Conservation (phyloP, 73 alveolate species). For the Tetrahymena thermophila region DNA sequence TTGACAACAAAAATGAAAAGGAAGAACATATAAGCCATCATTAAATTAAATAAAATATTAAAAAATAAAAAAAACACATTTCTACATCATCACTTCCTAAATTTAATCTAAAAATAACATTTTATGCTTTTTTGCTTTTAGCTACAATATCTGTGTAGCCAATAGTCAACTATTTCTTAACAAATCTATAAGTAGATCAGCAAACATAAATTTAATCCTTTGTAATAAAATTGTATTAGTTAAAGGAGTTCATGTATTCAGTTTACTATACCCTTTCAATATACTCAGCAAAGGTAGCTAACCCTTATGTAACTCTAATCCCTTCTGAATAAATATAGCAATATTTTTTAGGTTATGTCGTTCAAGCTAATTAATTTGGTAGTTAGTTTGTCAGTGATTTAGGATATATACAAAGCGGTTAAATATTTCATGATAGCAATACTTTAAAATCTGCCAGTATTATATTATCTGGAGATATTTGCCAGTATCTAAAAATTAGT, state of each 20-base stretch:
- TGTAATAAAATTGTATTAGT: not conserved
- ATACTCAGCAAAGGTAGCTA: not conserved
- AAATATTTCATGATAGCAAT: not conserved
- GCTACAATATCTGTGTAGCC: not conserved
- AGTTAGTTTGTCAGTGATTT: not conserved
- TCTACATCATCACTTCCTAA: not conserved
- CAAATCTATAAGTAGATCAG: not conserved
- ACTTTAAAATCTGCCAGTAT: not conserved
- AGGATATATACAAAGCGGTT: not conserved
- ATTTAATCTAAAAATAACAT: not conserved
- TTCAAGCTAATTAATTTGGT: not conserved
- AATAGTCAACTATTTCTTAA: not conserved
- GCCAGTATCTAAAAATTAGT: not conserved
- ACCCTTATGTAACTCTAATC: not conserved
- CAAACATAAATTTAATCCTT: not conserved
- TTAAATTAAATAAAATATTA: not conserved
- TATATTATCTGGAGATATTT: not conserved
- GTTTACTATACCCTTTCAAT: not conserved
- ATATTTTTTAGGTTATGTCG: not conserved
- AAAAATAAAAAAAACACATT: not conserved
- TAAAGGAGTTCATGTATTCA: not conserved
- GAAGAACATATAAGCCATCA: not conserved
- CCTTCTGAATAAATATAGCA: not conserved
- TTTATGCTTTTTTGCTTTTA: not conserved
- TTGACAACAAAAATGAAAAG: not conserved